Percentiles rank a stretch among this genome's conserved stretches.
Evolutionary conservation across 441 rosid genomes (phyloP).

Genomic region (Brassica balearica): DNA sequence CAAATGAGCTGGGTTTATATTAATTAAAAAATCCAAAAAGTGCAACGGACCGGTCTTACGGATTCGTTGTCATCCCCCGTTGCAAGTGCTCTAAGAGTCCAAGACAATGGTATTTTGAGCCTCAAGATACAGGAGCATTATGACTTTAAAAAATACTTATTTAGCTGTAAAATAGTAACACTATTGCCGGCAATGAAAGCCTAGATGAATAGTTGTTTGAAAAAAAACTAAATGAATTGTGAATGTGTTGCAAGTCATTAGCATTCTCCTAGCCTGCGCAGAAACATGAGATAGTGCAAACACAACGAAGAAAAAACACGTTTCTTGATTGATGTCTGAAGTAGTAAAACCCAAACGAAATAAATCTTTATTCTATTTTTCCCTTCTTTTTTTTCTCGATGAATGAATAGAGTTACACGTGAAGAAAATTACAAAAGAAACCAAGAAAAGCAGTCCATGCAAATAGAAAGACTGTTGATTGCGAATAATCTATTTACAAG

Average conservation of each 20-base stretch:
- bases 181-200: background rate
- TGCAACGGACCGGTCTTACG: too few species aligned
- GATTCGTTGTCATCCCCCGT: too few species aligned
- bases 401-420: constrained; percentile 15
- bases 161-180: background rate
- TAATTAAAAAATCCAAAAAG: too few species aligned
- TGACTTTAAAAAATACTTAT: background rate
- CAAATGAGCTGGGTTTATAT: too few species aligned
- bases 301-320: background rate
- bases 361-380: background rate
- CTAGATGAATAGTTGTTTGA: background rate
- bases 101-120: background rate
- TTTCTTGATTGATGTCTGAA: background rate
- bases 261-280: background rate
- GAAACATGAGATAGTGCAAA: background rate
- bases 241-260: background rate
- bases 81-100: background rate
- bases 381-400: background rate
- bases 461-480: constrained; percentile 54
- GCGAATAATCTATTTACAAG: constrained; percentile 67
- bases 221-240: background rate
- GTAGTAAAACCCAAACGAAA: background rate
- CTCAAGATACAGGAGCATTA: background rate
- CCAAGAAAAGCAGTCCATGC: constrained; percentile 60
- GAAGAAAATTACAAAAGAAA: constrained; percentile 32